These are phyloP conservation scores for Nakazawaea ernobii DNA, from an alignment of 805 yeast genomes.

Conservation along the genomic window DNA sequence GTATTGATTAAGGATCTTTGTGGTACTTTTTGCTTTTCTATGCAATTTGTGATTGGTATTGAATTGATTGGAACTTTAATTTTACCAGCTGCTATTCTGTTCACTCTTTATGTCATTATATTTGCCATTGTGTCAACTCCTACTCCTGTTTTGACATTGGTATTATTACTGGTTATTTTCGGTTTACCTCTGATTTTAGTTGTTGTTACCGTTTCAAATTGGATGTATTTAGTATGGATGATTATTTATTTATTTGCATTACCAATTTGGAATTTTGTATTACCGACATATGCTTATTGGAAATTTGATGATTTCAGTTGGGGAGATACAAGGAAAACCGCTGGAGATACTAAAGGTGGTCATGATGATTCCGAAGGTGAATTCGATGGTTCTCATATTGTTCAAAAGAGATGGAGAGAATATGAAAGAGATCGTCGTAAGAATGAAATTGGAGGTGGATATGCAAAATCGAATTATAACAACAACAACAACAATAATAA, in stretches of 20 bases:
- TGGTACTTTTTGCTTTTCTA: slow-evolving; percentile 91
- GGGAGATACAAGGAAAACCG: slow-evolving; percentile 90
- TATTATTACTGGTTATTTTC: slow-evolving; percentile 69
- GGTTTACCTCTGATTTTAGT: slow-evolving; percentile 84
- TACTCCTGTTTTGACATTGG: slow-evolving; percentile 71
- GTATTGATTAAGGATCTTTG: slow-evolving; percentile 80
- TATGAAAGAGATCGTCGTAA: slow-evolving; percentile 62
- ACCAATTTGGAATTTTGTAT: slow-evolving; percentile 90
- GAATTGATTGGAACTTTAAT: slow-evolving; percentile 86
- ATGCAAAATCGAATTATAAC: neutral
- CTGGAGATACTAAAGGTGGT: slow-evolving; percentile 59
- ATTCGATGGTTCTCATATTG: slow-evolving; percentile 86
- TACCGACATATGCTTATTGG: slow-evolving; percentile 89
- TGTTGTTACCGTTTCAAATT: slow-evolving; percentile 71
- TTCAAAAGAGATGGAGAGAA: slow-evolving; percentile 93
- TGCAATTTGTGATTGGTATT: slow-evolving; percentile 85
- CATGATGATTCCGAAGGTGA: slow-evolving; percentile 73
- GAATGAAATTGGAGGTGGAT: neutral
- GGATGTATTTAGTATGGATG: slow-evolving; percentile 75
- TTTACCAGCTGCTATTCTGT: slow-evolving; percentile 80
- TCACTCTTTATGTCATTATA: slow-evolving; percentile 75
- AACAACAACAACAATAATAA: neutral
- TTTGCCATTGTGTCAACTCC: slow-evolving; percentile 66
- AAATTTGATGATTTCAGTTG: slow-evolving; percentile 93
- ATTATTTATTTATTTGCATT: slow-evolving; percentile 68